phyloP scores from a whole-genome alignment of 768 basidiomycete species.

The Sarcomyxa edulis region DNA sequence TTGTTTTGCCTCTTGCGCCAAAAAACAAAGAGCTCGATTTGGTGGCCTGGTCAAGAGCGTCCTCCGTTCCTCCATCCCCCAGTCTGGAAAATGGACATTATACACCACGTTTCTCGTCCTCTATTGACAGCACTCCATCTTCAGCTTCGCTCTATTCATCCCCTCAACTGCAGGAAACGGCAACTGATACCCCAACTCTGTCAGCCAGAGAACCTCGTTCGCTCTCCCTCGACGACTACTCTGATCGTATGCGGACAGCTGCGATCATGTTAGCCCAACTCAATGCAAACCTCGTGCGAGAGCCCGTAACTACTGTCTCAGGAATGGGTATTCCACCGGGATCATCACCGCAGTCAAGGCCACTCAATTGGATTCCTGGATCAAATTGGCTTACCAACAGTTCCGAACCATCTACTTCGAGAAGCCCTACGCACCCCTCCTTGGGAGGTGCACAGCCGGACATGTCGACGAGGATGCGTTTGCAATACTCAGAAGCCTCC shows the following conservation, averaged over 20 bases:
- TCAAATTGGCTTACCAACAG: conserved; percentile 43
- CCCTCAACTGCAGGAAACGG: conserved; percentile 11
- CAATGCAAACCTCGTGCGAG: conserved; percentile 71
- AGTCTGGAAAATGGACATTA: conserved; percentile 12
- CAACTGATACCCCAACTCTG: neutral
- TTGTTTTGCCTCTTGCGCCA: conserved; percentile 74
- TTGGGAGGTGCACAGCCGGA: conserved; percentile 1
- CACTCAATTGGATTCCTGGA: conserved; percentile 49
- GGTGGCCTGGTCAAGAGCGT: conserved; percentile 70
- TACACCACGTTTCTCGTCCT: neutral
- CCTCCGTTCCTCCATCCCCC: conserved; percentile 40
- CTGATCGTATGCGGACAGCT: conserved; percentile 96
- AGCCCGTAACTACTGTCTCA: conserved; percentile 30
- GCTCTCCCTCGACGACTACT: conserved; percentile 93
- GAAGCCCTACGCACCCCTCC: conserved; percentile 7
- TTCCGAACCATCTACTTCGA: conserved; percentile 13
- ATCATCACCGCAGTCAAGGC: conserved; percentile 17
- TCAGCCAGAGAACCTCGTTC: conserved; percentile 13
- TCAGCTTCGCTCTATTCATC: conserved; percentile 1
- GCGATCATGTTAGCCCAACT: conserved; percentile 98
- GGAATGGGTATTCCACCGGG: conserved; percentile 5
- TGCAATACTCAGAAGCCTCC: conserved; percentile 79
- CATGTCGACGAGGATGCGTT: conserved; percentile 46
- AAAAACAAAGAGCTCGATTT: conserved; percentile 90
- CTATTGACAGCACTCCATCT: neutral